Percentiles rank a stretch among this genome's conserved stretches.
Evolutionary conservation across 345 rosid genomes (phyloP).

Genomic region (Psidium guajava): DNA sequence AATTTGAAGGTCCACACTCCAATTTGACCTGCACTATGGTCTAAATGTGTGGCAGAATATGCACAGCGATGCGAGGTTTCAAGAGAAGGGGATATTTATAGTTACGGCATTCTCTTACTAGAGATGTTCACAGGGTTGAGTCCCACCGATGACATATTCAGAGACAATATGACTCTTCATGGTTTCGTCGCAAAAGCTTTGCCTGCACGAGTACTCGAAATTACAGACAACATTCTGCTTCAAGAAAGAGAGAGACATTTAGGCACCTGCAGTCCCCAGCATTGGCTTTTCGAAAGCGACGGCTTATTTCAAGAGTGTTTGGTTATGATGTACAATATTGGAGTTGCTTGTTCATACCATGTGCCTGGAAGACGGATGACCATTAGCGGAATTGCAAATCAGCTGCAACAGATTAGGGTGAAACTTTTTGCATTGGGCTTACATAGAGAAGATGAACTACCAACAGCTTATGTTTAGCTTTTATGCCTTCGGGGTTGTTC

Average conservation of each 20-base stretch:
- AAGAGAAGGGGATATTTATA: background rate
- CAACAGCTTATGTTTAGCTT: background rate
- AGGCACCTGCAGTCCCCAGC: background rate
- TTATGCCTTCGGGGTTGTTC: background rate
- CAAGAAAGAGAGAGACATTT: background rate
- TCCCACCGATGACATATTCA: background rate
- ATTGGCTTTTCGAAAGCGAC: background rate
- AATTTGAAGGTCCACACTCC: background rate
- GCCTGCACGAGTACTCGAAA: background rate
- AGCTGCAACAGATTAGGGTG: background rate
- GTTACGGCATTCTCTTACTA: background rate
- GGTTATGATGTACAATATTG: background rate
- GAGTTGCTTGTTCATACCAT: background rate
- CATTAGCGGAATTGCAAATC: background rate
- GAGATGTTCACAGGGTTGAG: background rate
- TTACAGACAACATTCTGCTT: background rate
- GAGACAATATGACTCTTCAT: background rate
- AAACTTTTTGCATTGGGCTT: background rate
- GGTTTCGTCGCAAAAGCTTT: background rate
- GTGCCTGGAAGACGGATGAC: background rate
- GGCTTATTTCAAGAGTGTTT: background rate
- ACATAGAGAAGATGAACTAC: background rate
- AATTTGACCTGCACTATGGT: background rate
- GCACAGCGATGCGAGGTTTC: background rate
- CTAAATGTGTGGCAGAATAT: background rate